Percentiles rank a stretch among this genome's conserved stretches.
phyloP scores from a whole-genome alignment of 495 filamentous ascomycete species.

The Neurospora intermedia region DNA sequence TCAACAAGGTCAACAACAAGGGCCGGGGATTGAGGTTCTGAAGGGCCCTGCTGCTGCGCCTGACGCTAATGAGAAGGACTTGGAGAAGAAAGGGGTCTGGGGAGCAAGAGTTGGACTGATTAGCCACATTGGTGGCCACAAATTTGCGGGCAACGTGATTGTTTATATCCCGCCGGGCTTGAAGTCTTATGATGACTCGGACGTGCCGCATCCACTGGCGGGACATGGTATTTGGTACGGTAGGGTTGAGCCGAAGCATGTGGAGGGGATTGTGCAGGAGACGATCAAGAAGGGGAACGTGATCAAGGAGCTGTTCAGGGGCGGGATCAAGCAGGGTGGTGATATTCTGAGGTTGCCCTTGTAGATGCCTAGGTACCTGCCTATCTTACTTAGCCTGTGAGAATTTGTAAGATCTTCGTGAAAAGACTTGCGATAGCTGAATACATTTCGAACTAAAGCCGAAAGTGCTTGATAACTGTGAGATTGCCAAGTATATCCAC shows the following conservation, averaged over 20 bases:
- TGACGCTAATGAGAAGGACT: constrained; percentile 6
- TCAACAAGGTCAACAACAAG: not conserved
- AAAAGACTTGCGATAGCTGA: not conserved
- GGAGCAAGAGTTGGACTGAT: constrained; percentile 51
- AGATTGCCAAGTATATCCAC: not conserved
- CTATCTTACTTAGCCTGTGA: too few relatives aligned
- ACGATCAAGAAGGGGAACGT: constrained; percentile 66
- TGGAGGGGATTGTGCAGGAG: constrained; percentile 74
- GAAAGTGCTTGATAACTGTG: not conserved
- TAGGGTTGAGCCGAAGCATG: constrained; percentile 72
- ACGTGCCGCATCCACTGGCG: constrained; percentile 45
- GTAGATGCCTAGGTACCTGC: not conserved
- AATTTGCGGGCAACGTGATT: constrained; percentile 89
- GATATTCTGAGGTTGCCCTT: constrained; percentile 31
- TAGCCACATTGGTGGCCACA: constrained; percentile 87
- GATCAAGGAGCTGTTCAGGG: constrained; percentile 64
- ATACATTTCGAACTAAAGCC: not conserved
- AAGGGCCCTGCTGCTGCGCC: constrained; percentile 18
- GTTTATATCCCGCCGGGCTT: constrained; percentile 64
- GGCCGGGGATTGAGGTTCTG: constrained; percentile 21
- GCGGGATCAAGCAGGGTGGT: constrained; percentile 41
- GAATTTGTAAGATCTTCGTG: not conserved
- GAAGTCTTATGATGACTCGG: constrained; percentile 16
- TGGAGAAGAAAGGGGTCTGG: constrained; percentile 2
- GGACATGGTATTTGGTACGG: constrained; percentile 93